Base-by-base conservation (phyloP, 805 yeast genomes). In the Metahyphopichia silvanorum region DNA sequence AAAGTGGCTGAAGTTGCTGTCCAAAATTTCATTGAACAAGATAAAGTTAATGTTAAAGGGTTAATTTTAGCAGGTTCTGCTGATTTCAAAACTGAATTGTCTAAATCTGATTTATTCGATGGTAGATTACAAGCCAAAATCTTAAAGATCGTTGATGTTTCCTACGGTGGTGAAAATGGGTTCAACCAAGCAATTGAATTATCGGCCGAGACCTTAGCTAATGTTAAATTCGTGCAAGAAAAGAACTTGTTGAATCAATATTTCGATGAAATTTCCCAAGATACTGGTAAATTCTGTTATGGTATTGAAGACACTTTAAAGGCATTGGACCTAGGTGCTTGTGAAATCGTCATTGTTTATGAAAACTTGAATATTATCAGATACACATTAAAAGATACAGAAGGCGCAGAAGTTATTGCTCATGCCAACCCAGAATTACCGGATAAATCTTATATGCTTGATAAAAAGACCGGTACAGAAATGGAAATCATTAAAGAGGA, bases 121-220 rank as follows among this genome's bases (percentile, higher is more conserved):
- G 70, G 67, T 48, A 86, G 99, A 69, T 74, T 93, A 55, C 86
- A 76, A 48, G 82, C 84, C 31, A 89, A 88, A 65, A 80, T 93
- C 51, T 76, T 93, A 41, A 86, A 88, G 63, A 77, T 89, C 57
- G 98, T 94, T 35, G 99, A 93, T 71, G 85, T 93, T 36, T 89
- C 98, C 3, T 93, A 93, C 56, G 99, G 99, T 65, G 98, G 99
- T 59, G 98, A 93, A 67, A 93, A 93, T 60, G 99, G 99, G 29
- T 93, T 93, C 74, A 93, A 93, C 70, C 99, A 93, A 72, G 99
- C 99, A 27, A 94, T 93, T 52, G 98, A 93, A 66, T 74, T 93
- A 47, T 85, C 97, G 20, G 96, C 97, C 19, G 99, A 93, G 72
- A 85, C 98, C 17, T 75, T 93, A 55, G 84, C 97, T 31, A 93